Evolutionary conservation across 2,329 filamentous ascomycete species (phyloP), one percentile per base, ranked within the genome.

Genomic region (Exophiala bonariae): DNA sequence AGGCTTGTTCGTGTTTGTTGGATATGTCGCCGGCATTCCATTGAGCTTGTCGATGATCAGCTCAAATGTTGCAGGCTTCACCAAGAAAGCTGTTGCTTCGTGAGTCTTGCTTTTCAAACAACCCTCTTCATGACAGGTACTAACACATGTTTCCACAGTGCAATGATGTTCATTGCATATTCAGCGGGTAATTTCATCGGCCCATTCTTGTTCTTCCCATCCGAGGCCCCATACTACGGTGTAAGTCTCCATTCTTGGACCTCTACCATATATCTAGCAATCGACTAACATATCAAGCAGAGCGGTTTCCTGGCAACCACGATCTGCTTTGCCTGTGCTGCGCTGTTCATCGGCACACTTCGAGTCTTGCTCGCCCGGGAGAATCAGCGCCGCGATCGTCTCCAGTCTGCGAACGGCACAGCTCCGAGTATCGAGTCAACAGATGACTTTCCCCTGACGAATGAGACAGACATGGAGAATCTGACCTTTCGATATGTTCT

Each of bases 181-280:
- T 81, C 78, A 43, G 63, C 70, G 1, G 79, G 79, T 1, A 82
- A 81, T 49, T 79, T 82, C 36, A 66, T 69, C 1, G 78, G 79
- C 0, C 79, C 79, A 2, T 78, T 81, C 35, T 72, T 81, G 55
- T 82, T 81, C 61, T 68, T 65, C 35, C 60, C 70, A 2, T 49
- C 56, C 2, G 77, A 82, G 56, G 74, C 71, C 5, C 79, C 79
- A 0, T 63, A 64, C 1, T 82, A 81, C 20, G 34, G 11, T 18
- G 43, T 46, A 40, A 26, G 41, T 37, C n/a, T n/a, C n/a, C n/a
- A n/a, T n/a, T n/a, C n/a, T n/a, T n/a, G n/a, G n/a, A n/a, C n/a
- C n/a, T n/a, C 6, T 6, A 26, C 6, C 23, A 6, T 26, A 26
- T 26, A 26, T 6, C 23, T 11, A 11, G 23, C 6, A 6, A 11